phyloP scores from a whole-genome alignment of 768 basidiomycete species.

The Phlebiopsis gigantea region DNA sequence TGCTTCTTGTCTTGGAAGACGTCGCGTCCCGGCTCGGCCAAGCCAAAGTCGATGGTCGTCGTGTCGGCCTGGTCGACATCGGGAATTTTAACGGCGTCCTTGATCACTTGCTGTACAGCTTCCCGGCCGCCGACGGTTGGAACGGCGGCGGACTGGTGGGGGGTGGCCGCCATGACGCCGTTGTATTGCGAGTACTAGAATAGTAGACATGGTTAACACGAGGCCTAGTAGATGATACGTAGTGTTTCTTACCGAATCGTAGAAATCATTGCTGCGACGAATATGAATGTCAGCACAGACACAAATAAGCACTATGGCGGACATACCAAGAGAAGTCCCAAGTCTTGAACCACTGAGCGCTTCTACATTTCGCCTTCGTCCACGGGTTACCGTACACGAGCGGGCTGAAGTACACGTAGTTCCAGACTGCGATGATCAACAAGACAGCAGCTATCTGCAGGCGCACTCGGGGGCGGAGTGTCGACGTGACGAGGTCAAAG shows the following conservation, averaged over 20 bases:
- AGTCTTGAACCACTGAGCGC: constrained; percentile 80
- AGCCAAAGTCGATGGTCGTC: constrained; percentile 40
- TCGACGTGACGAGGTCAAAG: constrained; percentile 84
- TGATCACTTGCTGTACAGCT: constrained; percentile 44
- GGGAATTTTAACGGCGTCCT: constrained; percentile 18
- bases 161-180: constrained; percentile 30
- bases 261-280: constrained; percentile 55
- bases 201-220: background rate
- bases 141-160: constrained; percentile 32
- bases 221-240: background rate
- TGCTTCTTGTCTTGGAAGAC: constrained; percentile 58
- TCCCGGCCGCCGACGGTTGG: constrained; percentile 49
- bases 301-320: background rate
- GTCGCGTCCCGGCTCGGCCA: constrained; percentile 70
- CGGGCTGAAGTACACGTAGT: constrained; percentile 75
- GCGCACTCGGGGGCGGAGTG: constrained; percentile 67
- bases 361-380: constrained; percentile 76
- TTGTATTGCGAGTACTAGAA: constrained; percentile 56
- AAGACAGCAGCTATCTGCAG: constrained; percentile 78
- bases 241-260: constrained; percentile 47
- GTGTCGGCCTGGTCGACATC: constrained; percentile 20
- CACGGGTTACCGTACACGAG: constrained; percentile 80
- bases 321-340: constrained; percentile 91
- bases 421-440: constrained; percentile 68
- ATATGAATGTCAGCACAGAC: background rate